Evolutionary conservation across 352 stramenopile genomes (phyloP), one percentile per base, ranked within the genome.

Genomic region (Pythium rishiriense): DNA sequence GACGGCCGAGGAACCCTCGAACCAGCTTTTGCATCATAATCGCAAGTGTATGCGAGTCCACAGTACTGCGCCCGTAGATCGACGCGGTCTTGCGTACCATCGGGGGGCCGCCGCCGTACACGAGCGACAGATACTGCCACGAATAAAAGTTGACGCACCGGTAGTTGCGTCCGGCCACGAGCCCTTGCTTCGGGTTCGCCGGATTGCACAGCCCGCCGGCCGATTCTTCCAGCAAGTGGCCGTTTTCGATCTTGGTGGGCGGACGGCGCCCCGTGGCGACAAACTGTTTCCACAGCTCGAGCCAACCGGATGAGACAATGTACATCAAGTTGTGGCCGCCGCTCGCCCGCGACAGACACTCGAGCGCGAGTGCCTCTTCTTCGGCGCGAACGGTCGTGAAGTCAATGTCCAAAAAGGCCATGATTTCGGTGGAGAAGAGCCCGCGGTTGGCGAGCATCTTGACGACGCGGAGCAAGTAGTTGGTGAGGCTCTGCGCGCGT

Each of bases 321-420:
- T 77, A 87, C 62, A 69, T 78, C 10, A 77, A 33, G 46, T 65
- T 69, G 0, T 68, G 54, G 12, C 24, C 48, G 17, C 62, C 60
- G 45, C 33, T 42, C 1, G 45, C 52, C 19, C 59, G 59, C 1
- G 76, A 62, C 5, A 91, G 43, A 9, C 69, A 60, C 5, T 85
- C 73, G 0, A 83, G 51, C 3, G 76, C 75, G 15, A 87, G 54
- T 14, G 74, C 82, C 66, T 91, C 79, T 69, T 91, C 79, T 61
- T 91, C 76, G 3, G 70, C 75, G 0, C 82, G 78, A 1, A 89
- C 62, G 17, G 62, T 57, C 29, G 71, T 28, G 50, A 74, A 77
- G 51, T 90, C 77, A 45, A 91, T 79, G 26, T 86, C 83, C 1
- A 91, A 71, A 65, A 90, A 91, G 21, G 69, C 70, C 80, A 90